Evolutionary conservation across 2,329 filamentous ascomycete genomes (phyloP).

Genomic region (Juglanconis juglandina): DNA sequence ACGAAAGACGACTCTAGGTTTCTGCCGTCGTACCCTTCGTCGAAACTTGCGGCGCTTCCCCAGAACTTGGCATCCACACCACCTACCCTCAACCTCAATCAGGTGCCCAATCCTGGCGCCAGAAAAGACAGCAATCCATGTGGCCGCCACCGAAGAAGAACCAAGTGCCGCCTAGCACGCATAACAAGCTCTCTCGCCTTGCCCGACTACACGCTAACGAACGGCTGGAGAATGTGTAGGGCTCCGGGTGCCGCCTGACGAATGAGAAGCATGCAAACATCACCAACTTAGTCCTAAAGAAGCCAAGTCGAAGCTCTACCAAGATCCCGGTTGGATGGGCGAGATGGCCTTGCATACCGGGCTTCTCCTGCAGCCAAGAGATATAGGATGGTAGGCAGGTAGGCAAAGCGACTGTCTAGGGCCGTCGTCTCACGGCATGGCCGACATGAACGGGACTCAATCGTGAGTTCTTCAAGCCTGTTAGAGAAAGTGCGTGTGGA

Average conservation of each 20-base stretch:
- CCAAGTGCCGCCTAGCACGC: not conserved
- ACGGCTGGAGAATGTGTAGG: not conserved
- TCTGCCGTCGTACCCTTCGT: slow-evolving; percentile 2
- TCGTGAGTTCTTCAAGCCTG: not conserved
- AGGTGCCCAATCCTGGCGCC: not conserved
- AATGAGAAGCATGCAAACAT: not conserved
- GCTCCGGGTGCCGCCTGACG: not conserved
- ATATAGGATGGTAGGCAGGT: not conserved
- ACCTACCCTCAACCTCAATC: not conserved
- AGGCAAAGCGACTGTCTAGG: not conserved
- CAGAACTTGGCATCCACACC: not conserved
- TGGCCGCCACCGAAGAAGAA: not conserved
- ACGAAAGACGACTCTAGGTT: not conserved
- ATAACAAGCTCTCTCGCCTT: not conserved
- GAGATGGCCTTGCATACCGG: not conserved
- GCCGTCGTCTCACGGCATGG: not conserved
- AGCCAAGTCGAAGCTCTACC: slow-evolving; percentile 9
- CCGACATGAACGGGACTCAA: not conserved
- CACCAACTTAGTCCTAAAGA: not conserved
- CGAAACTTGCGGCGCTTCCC: slow-evolving; percentile 1
- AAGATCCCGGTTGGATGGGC: not conserved
- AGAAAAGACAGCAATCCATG: not conserved
- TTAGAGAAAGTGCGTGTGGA: not conserved
- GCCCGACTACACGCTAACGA: not conserved
- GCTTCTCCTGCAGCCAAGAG: slow-evolving; percentile 3